Conservation (phyloP, 805 yeast species). For the Nakazawaea sp. region DNA sequence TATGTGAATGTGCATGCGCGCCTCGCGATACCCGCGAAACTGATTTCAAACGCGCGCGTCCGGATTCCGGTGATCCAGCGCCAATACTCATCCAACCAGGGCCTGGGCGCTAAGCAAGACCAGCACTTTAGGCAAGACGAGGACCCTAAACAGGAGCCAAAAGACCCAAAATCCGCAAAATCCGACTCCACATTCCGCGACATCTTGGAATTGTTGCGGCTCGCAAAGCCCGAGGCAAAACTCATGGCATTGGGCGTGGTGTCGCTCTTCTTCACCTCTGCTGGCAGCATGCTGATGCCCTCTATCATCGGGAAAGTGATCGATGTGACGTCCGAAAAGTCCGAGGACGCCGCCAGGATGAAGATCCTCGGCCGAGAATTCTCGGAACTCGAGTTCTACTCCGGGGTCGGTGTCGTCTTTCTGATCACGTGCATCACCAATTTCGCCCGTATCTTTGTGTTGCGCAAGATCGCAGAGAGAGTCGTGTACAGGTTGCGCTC, state of each 20-base stretch:
- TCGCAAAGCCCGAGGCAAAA: slow-evolving; percentile 52
- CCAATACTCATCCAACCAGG: too few species aligned
- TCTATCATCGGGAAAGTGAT: slow-evolving; percentile 78
- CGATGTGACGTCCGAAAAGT: slow-evolving; percentile 50
- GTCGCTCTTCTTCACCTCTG: slow-evolving; percentile 62
- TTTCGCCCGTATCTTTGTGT: slow-evolving; percentile 68
- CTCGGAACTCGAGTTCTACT: slow-evolving; percentile 56
- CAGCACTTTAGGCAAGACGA: too few species aligned
- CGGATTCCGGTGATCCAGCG: too few species aligned
- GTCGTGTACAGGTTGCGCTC: slow-evolving; percentile 80
- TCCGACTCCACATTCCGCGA: slow-evolving; percentile 23
- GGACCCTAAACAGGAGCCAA: too few species aligned
- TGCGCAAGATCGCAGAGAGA: slow-evolving; percentile 79
- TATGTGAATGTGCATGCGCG: too few species aligned
- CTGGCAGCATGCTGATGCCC: slow-evolving; percentile 78
- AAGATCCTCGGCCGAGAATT: slow-evolving; percentile 40
- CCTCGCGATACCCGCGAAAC: too few species aligned
- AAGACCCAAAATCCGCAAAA: too few species aligned
- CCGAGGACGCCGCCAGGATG: slow-evolving; percentile 15
- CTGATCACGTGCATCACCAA: slow-evolving; percentile 72
- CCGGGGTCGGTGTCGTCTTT: slow-evolving; percentile 55
- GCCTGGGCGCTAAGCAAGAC: too few species aligned
- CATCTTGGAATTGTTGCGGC: slow-evolving; percentile 38
- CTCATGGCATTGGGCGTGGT: slow-evolving; percentile 56
- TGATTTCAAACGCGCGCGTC: too few species aligned